Base-by-base conservation (phyloP, 345 rosid genomes). In the Hevea brasiliensis region DNA sequence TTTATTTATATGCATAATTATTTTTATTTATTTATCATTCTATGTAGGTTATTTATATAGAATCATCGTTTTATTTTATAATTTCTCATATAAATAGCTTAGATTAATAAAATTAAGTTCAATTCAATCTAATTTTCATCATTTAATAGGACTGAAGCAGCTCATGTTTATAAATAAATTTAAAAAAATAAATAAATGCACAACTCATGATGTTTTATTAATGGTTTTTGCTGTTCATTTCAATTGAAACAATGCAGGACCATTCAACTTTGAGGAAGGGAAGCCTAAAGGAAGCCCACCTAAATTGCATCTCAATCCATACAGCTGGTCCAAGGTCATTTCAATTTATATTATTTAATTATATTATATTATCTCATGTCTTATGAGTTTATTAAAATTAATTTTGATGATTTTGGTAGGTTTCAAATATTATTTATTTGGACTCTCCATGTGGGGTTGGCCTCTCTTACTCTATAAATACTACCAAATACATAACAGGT, bases 391-490 rank as follows among this genome's bases (percentile, higher is more conserved):
- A 47, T 4, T 32, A 47, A 47, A 47, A 13, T 3, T 12, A 47
- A 15, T 21, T 7, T 11, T 47, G 3, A 32, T 3, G 1, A 57
- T 63, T 37, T 27, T 35, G 7, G 1, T 24, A 88, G 92, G 89
- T 85, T 48, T 87, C 92, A 23, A 88, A 65, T 77, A 77, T 85
- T 5, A 82, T 89, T 23, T 89, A 87, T 67, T 74, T 89, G 82
- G 92, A 89, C 67, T 84, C 92, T 18, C 90, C 92, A 1, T 72
- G 80, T 20, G 92, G 90, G 8, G 90, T 84, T 11, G 89, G 92
- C 11, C 63, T 85, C 47, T 89, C 92, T 54, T 89, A 84, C 73
- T 81, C 81, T 1, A 62, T 48, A 58, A 76, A 84, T 63, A 20
- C 61, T 3, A 81, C 64, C n/a, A 63, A 67, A 20, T 87, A 85